Evolutionary conservation across 495 filamentous ascomycete species (phyloP).

Genomic region (Aspergillus leporis): DNA sequence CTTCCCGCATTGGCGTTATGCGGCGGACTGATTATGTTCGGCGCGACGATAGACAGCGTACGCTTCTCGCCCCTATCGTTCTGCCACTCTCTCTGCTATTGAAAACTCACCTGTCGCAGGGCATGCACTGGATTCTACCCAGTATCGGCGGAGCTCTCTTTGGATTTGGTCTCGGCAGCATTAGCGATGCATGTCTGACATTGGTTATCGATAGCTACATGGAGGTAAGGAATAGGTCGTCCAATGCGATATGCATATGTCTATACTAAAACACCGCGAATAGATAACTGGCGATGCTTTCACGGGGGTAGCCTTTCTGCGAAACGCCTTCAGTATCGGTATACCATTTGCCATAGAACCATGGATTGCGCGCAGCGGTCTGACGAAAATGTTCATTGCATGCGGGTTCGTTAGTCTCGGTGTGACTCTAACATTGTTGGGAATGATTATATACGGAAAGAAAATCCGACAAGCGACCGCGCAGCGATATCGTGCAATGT

Average conservation of each 20-base stretch:
- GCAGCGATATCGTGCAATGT: conserved; percentile 11
- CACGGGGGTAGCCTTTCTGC: conserved; percentile 35
- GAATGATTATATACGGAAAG: conserved; percentile 35
- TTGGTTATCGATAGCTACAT: conserved; percentile 39
- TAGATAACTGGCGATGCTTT: conserved; percentile 41
- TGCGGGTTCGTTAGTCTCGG: conserved; percentile 34
- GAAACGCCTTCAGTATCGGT: conserved; percentile 34
- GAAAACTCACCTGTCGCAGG: conserved; percentile 18
- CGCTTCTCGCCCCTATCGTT: conserved; percentile 3
- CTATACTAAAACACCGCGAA: neutral
- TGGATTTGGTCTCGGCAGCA: conserved; percentile 36
- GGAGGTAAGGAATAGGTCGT: conserved; percentile 23
- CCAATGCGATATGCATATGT: neutral
- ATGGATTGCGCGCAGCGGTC: conserved; percentile 30
- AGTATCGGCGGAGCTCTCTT: conserved; percentile 35
- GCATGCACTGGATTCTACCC: conserved; percentile 40
- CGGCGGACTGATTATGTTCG: conserved; percentile 41
- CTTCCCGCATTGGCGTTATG: conserved; percentile 30
- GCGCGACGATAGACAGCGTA: conserved; percentile 30
- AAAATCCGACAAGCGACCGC: conserved; percentile 10
- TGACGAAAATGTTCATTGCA: conserved; percentile 36
- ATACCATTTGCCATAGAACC: conserved; percentile 37
- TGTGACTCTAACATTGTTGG: conserved; percentile 21
- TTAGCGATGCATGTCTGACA: conserved; percentile 35
- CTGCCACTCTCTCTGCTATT: neutral